These are phyloP conservation scores for Pharnaceum exiguum DNA, from an alignment of 148 eudicot species.

Conservation along the genomic window DNA sequence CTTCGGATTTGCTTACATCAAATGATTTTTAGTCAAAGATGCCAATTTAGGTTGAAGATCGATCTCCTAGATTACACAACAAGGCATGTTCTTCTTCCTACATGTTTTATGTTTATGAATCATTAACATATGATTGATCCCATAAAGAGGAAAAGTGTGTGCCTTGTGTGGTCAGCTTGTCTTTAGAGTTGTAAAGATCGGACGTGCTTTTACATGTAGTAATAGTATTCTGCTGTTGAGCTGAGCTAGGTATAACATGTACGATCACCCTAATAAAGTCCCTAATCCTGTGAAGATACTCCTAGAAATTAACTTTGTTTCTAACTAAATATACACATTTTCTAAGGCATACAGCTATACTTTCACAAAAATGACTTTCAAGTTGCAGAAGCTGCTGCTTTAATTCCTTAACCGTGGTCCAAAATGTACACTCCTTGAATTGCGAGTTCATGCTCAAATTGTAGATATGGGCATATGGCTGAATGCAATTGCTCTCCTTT, in stretches of 20 bases:
- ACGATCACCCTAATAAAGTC: no score
- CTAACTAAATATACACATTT: neutral
- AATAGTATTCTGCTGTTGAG: no score
- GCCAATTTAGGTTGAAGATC: slow-evolving; percentile 4
- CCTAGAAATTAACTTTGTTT: no score
- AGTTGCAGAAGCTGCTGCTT: neutral
- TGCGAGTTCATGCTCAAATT: neutral
- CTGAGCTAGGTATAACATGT: no score
- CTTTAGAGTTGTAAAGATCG: no score
- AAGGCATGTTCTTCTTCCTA: slow-evolving; percentile 16
- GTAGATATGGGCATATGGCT: no score
- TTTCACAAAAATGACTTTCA: neutral
- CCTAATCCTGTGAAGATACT: no score
- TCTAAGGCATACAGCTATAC: neutral
- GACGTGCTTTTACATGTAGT: no score
- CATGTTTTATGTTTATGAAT: neutral
- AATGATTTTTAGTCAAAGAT: slow-evolving; percentile 10
- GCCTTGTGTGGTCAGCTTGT: no score
- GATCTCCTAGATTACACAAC: slow-evolving; percentile 8
- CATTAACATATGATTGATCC: slow-evolving; percentile 3
- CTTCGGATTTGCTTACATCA: neutral
- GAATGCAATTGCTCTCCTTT: no score
- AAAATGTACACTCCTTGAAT: neutral
- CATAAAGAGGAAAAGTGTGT: no score
- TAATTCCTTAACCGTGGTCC: neutral